Base-by-base conservation (phyloP, 1,139 yeast genomes). In the Diutina scorzettiae region DNA sequence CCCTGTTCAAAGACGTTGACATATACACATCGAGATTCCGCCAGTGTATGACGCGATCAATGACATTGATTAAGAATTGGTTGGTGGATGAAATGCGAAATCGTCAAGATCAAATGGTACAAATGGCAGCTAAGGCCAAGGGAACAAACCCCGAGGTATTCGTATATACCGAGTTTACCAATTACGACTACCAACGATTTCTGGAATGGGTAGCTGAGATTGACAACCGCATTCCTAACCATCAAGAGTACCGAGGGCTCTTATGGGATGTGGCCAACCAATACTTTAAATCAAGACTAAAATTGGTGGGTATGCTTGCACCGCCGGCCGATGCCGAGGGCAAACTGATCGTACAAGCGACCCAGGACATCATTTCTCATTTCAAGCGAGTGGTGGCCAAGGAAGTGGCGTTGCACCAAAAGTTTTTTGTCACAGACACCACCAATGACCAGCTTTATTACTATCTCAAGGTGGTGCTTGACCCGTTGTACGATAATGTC, bases 21-120 rank as follows among this genome's bases (percentile, higher is more conserved):
- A 54, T 76, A 3, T 87, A 85, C 57, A 72, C 72, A 39, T 75
- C 80, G 49, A 70, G 91, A 46, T 85, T 84, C 59, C 73, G 86
- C 46, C 95, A 85, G 52, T 85, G 96, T 53, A 71, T 87, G 73
- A 80, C 93, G 1, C 71, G 96, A 46, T 80, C 95, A 0, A 67
- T 87, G 44, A 78, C 94, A 0, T 64, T 91, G 48, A 74, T 86
- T 19, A 73, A 81, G 48, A 83, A 81, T 50, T 84, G 78, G 54
- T 63, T 84, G 45, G 69, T 70, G 23, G 70, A 66, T 39, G 72
- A 72, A 39, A 56, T 87, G 40, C 75, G 71, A 45, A 65, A 36
- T 14, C 47, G 43, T 9, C 39, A 34, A 8, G 29, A 34, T 14
- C 28, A 21, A 17, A n/a, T 34, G 19, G 27, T 14, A 2, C 7